A percentile compares a stretch with the other conserved stretches of the same genome.
phyloP scores from a whole-genome alignment of 176 grass and related monocot species.

The Zea luxurians region DNA sequence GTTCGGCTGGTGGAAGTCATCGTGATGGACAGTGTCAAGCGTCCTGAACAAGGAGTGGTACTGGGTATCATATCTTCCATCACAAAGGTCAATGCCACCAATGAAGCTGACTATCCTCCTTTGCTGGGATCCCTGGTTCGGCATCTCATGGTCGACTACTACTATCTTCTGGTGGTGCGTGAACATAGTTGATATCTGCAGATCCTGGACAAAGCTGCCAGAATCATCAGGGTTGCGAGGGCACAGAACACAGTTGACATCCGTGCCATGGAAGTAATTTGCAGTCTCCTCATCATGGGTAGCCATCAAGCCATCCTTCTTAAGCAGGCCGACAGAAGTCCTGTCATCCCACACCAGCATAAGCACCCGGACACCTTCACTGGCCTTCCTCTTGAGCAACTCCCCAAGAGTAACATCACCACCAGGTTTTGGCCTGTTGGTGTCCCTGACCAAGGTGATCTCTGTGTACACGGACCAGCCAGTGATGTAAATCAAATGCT shows the following conservation, averaged over 20 bases:
- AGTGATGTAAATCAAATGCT: slow-evolving; percentile 67
- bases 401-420: slow-evolving; percentile 62
- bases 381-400: slow-evolving; percentile 66
- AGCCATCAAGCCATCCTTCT: slow-evolving; percentile 64
- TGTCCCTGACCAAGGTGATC: slow-evolving; percentile 60
- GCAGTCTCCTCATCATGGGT: slow-evolving; percentile 65
- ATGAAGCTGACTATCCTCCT: slow-evolving; percentile 63
- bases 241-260: slow-evolving; percentile 55
- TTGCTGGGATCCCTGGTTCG: slow-evolving; percentile 45
- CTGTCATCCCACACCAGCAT: slow-evolving; percentile 68
- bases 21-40: slow-evolving; percentile 48
- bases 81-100: slow-evolving; percentile 67
- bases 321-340: slow-evolving; percentile 57
- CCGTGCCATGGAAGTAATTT: slow-evolving; percentile 44
- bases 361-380: slow-evolving; percentile 60
- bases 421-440: slow-evolving; percentile 54
- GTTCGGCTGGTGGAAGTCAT: slow-evolving; percentile 79
- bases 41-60: slow-evolving; percentile 67
- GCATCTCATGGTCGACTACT: slow-evolving; percentile 56
- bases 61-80: slow-evolving; percentile 68
- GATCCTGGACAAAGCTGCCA: slow-evolving; percentile 61
- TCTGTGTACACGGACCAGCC: slow-evolving; percentile 63
- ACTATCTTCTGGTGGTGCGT: slow-evolving; percentile 73
- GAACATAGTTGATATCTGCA: slow-evolving; percentile 67
- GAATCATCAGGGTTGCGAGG: slow-evolving; percentile 65